Percentiles rank a stretch among this genome's conserved stretches.
Conservation (phyloP, 1,139 yeast species). For the Lodderomyces margitis region DNA sequence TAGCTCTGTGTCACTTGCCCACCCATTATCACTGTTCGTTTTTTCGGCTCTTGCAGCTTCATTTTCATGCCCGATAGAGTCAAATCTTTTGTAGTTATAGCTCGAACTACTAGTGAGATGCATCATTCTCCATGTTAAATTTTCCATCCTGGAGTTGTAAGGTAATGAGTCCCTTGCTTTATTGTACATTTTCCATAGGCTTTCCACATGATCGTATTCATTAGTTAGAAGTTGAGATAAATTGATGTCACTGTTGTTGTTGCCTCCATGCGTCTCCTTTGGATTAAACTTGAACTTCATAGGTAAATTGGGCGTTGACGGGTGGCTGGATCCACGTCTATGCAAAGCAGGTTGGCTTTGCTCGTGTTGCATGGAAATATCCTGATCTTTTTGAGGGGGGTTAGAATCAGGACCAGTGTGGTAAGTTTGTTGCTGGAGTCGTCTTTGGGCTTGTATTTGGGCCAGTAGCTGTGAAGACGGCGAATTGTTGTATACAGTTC, state of each 20-base stretch:
- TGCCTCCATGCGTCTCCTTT: background rate
- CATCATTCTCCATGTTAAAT: slow-evolving; percentile 86
- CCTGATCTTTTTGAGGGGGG: background rate
- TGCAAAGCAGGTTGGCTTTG: background rate
- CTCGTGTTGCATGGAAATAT: background rate
- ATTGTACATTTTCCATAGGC: slow-evolving; percentile 78
- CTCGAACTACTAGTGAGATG: slow-evolving; percentile 28
- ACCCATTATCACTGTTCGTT: background rate
- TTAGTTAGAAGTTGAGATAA: slow-evolving; percentile 11
- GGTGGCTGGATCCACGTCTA: background rate
- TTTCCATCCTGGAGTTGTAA: slow-evolving; percentile 71
- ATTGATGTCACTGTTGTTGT: slow-evolving; percentile 6
- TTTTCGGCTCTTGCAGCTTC: background rate
- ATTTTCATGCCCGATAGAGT: background rate
- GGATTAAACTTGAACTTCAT: slow-evolving; percentile 10
- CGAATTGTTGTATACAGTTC: slow-evolving; percentile 8
- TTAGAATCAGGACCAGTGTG: background rate
- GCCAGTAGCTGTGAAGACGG: slow-evolving; percentile 10
- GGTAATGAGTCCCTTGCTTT: slow-evolving; percentile 79
- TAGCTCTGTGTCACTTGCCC: background rate
- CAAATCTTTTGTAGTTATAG: background rate
- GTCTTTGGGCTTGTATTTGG: background rate
- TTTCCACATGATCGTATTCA: slow-evolving; percentile 40
- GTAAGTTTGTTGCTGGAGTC: slow-evolving; percentile 4
- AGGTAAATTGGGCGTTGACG: slow-evolving; percentile 1